Evolutionary conservation across 805 yeast species (phyloP), one percentile per base, ranked within the genome.

Genomic region (Schwanniomyces sp.): DNA sequence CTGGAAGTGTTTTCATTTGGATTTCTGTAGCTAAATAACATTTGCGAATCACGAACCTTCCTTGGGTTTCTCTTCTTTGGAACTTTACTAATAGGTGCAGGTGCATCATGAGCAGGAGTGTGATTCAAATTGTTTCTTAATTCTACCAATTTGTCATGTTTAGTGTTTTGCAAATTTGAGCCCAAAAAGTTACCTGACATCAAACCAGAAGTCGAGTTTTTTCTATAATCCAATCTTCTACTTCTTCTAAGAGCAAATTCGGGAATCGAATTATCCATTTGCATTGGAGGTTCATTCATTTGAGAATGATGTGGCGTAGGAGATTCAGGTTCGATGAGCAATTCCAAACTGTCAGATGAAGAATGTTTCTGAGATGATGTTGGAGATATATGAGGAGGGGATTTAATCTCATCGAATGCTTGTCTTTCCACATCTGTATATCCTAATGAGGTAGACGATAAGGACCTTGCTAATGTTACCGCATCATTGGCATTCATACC

Each of bases 401-500:
- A 49, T 24, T 49, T 58, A 45, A 68, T 30, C 45, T 64, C 70
- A 47, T 67, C 70, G 41, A 73, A 66, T 5, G 74, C 78, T 30
- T 69, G 65, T 51, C 62, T 72, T 57, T 79, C 84, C 4, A 75
- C 72, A 45, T 74, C 77, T 10, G 82, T 77, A 52, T 75, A 75
- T 10, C 87, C 86, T 26, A 86, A 70, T 0, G 89, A 81, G 0
- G 86, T 78, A 41, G 88, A 78, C 2, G 92, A 85, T 42, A 90
- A 73, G 1, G 94, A 83, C 58, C 95, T 73, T 0, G 96, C 96
- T 47, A 89, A 72, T 0, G 95, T 82, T 5, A 86, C 85, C 0
- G 96, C 95, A 69, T 89, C 95, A 34, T 84, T 79, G 4, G 90
- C 84, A 45, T 82, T 85, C 64, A 88, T 68, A 0, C 95, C 94